Evolutionary conservation across 2,329 filamentous ascomycete genomes (phyloP).

Genomic region (Neonectria faginata): DNA sequence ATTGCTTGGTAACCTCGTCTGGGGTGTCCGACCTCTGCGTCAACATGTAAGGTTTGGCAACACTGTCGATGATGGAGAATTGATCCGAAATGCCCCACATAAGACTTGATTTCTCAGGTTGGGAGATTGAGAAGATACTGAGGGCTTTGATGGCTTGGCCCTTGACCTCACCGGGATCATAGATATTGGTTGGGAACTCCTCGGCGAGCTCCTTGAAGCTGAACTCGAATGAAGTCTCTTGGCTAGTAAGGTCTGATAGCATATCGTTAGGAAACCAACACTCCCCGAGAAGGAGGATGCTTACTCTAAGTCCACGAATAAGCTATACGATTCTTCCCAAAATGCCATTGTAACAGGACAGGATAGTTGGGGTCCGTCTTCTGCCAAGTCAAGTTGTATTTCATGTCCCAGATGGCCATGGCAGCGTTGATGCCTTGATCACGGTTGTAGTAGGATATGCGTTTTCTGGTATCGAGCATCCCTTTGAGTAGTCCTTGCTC

Average conservation of each 20-base stretch:
- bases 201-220: conserved; percentile 32
- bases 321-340: neutral
- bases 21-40: conserved; percentile 13
- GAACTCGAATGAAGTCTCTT: conserved; percentile 32
- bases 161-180: conserved; percentile 32
- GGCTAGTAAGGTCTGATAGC: conserved; percentile 23
- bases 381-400: conserved; percentile 33
- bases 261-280: neutral
- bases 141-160: conserved; percentile 23
- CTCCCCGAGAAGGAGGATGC: neutral
- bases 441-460: conserved; percentile 19
- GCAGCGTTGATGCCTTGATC: conserved; percentile 26
- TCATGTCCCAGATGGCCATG: conserved; percentile 32
- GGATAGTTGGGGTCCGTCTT: conserved; percentile 32
- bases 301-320: neutral
- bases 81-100: conserved; percentile 28
- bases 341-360: conserved; percentile 29
- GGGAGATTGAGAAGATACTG: conserved; percentile 30
- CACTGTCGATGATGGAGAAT: conserved; percentile 32
- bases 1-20: conserved; percentile 14
- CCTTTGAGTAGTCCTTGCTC: conserved; percentile 24
- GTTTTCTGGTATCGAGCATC: conserved; percentile 25
- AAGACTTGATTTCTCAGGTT: conserved; percentile 18
- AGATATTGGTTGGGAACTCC: conserved; percentile 26
- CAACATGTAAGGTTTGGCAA: conserved; percentile 24